Evolutionary conservation across 257 asterid genomes (phyloP), one percentile per base, ranked within the genome.

Genomic region (Plectranthus barbatus): DNA sequence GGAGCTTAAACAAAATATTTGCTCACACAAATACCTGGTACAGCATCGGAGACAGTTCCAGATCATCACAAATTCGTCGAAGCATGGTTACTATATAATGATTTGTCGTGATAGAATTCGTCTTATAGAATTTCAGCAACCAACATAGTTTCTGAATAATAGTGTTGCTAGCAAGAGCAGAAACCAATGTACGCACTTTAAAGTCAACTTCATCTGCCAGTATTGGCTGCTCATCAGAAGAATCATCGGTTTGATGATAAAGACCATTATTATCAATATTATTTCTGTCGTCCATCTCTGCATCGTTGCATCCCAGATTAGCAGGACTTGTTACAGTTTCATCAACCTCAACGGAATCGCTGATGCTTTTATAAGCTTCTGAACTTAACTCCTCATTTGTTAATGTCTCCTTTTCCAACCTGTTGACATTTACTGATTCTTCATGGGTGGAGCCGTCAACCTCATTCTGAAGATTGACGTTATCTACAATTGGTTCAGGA

Each of bases 1-100:
- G 64, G 40, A n/a, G 72, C 71, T 40, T 62, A 67, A 18, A 15
- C 9, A 49, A 55, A 51, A 75, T 17, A 24, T 13, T 1, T 12
- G 49, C 24, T 64, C 67, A 33, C 33, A 48, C 56, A 56, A 51
- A 60, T 80, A 92, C 97, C 99, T 90, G 99, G 83, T 89, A 93
- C 44, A 93, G 81, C 97, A 89, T 82, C 56, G 99, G 97, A 73
- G 94, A 76, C 36, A 89, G 95, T 48, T 85, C 99, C 76, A 93
- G 67, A 72, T 93, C 96, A 55, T 93, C 95, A 54, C 96, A 83
- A 73, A 93, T 74, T 69, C 92, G 83, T 56, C 78, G 80, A 47
- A 89, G 83, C 75, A 85, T 72, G 77, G 68, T 66, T 73, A 89
- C 31, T 64, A 87, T 81, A 80, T 79, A 80, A 75, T 89, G 92